A percentile compares a stretch with the other conserved stretches of the same genome.
Evolutionary conservation across 352 stramenopile genomes (phyloP).

Genomic region (Phytopythium vexans): DNA sequence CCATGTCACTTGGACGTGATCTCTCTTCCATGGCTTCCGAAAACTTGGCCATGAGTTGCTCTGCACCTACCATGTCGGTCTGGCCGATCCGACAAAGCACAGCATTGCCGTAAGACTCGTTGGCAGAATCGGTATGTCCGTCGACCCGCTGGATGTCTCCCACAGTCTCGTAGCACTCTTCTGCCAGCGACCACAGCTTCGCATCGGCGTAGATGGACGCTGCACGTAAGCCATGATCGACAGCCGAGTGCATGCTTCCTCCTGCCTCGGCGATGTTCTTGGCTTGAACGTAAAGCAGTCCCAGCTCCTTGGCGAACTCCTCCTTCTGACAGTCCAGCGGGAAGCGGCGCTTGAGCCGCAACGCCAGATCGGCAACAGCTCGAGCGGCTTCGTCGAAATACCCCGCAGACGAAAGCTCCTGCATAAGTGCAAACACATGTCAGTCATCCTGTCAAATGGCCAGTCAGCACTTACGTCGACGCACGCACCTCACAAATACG

Average conservation of each 20-base stretch:
- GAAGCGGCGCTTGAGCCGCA: conserved; percentile 63
- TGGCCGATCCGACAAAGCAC: conserved; percentile 59
- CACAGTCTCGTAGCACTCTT: conserved; percentile 52
- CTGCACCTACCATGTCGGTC: conserved; percentile 49
- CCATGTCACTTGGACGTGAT: conserved; percentile 41
- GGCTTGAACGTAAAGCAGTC: conserved; percentile 47
- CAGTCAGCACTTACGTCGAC: neutral
- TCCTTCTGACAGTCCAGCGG: conserved; percentile 37
- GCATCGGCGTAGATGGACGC: conserved; percentile 51
- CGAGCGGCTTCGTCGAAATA: conserved; percentile 73
- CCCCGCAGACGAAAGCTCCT: conserved; percentile 46
- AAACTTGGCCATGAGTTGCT: conserved; percentile 47
- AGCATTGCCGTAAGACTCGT: conserved; percentile 56
- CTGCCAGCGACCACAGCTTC: conserved; percentile 44
- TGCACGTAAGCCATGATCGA: conserved; percentile 50
- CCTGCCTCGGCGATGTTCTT: conserved; percentile 55
- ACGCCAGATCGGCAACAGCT: conserved; percentile 49
- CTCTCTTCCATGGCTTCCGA: conserved; percentile 25
- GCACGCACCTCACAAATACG: conserved; percentile 41
- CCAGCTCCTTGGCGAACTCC: conserved; percentile 31
- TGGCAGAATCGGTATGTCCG: conserved; percentile 28
- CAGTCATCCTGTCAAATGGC: too few relatives aligned
- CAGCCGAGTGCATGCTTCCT: conserved; percentile 38
- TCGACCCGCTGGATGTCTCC: conserved; percentile 44
- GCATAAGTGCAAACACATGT: neutral